Evolutionary conservation across 345 rosid genomes (phyloP).

Genomic region (Moringa oleifera): DNA sequence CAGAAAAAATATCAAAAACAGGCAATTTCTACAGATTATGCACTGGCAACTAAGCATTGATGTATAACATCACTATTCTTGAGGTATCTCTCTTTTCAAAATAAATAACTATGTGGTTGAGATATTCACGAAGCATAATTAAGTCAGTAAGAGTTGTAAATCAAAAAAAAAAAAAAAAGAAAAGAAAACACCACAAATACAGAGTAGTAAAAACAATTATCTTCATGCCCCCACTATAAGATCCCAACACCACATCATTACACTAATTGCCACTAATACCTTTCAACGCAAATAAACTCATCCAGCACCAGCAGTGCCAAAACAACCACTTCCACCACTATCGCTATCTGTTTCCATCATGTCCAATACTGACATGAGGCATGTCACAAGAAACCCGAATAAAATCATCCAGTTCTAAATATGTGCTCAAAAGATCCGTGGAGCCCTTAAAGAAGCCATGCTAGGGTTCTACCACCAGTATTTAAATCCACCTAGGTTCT

Average conservation of each 20-base stretch:
- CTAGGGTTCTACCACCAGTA: background rate
- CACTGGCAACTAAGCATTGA: background rate
- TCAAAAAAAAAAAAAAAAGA: too few species aligned
- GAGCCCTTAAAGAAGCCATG: background rate
- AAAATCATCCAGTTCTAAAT: background rate
- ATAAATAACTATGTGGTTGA: too few species aligned
- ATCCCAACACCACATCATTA: too few species aligned
- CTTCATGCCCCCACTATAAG: too few species aligned
- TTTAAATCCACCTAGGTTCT: background rate
- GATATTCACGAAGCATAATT: too few species aligned
- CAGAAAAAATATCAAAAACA: background rate
- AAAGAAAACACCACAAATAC: too few species aligned
- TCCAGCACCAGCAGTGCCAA: background rate
- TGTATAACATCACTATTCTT: background rate
- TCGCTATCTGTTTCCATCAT: too few species aligned
- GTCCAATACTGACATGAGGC: too few species aligned
- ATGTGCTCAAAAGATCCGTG: background rate
- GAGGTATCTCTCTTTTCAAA: too few species aligned
- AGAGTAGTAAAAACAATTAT: too few species aligned
- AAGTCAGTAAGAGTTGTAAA: too few species aligned
- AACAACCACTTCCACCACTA: background rate
- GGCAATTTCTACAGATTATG: background rate
- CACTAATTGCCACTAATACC: background rate
- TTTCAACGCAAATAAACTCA: background rate
- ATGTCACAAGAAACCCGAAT: too few species aligned